Evolutionary conservation across 257 asterid species (phyloP), one percentile per base, ranked within the genome.

Genomic region (Perilla frutescens): DNA sequence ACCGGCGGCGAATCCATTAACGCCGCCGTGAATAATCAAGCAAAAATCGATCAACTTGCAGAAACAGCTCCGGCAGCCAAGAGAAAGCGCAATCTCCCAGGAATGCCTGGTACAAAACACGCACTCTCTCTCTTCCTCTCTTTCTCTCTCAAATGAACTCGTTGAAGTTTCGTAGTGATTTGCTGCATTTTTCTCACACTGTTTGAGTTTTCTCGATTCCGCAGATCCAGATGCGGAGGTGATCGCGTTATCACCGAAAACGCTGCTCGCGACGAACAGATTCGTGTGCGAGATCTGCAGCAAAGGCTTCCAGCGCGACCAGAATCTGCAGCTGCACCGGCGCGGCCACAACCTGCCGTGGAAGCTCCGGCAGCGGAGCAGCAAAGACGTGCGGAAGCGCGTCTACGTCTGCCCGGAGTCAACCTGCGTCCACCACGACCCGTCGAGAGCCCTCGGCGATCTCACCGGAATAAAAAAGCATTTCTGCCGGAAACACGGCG

Each of bases 331-430:
- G 79, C 96, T 93, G 5, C 98, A 93, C 69, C 72, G 96, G 8
- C 86, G 98, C 4, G 98, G 98, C 62, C 98, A 93, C 81, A 93
- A 93, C 70, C 59, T 93, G 80, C 98, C 98, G 56, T 93, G 98
- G 98, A 93, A 93, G 56, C 96, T 93, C 14, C 78, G 84, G 80
- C 97, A 89, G 79, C 62, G 98, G 15, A 80, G 82, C 0, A 81
- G 87, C 32, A 80, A 85, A 3, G 98, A 88, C 13, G 78, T 82
- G 43, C 73, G 73, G n/a, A 93, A 87, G 81, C 87, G 92, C 1
- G 98, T 93, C 0, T 93, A 93, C 66, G 93, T 93, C 1, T 93
- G 98, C 64, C 98, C 98, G 0, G 97, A 93, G 41, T 2, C 74
- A 0, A 69, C 74, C 57, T 93, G 97, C 77, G 69, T 88, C 54